These are phyloP conservation scores for Spergularia marina DNA, from an alignment of 148 eudicot species.

Conservation along the genomic window DNA sequence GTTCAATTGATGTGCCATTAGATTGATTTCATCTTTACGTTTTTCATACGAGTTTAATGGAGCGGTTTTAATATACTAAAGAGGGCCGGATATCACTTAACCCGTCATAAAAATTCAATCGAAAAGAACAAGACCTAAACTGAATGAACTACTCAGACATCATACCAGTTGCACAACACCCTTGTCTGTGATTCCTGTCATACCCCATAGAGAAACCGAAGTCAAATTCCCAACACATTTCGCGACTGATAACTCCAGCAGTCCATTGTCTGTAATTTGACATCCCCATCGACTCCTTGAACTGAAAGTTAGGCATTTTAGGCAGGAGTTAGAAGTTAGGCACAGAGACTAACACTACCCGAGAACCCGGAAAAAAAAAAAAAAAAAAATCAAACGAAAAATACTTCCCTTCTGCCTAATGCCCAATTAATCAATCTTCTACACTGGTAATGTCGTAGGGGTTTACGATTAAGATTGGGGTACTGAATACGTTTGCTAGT, in stretches of 20 bases:
- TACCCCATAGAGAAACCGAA: constrained; percentile 86
- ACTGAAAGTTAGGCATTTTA: constrained; percentile 35
- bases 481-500: too few species aligned
- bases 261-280: constrained; percentile 88
- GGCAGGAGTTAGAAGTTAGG: too few species aligned
- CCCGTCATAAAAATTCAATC: too few species aligned
- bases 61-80: too few species aligned
- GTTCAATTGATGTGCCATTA: too few species aligned
- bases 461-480: too few species aligned
- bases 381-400: neutral
- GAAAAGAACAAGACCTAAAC: neutral
- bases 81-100: too few species aligned
- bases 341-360: too few species aligned
- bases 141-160: neutral
- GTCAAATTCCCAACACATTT: constrained; percentile 69
- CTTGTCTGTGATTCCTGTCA: constrained; percentile 76
- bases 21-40: too few species aligned
- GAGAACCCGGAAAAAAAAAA: neutral
- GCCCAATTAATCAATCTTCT: neutral
- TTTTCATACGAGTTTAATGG: too few species aligned
- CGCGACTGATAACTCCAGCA: constrained; percentile 64
- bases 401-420: neutral
- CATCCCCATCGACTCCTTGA: constrained; percentile 98
- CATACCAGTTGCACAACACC: constrained; percentile 85
- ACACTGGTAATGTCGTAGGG: too few species aligned